Conservation (phyloP, 2,329 filamentous ascomycete genomes). For the Fusarium graminum region DNA sequence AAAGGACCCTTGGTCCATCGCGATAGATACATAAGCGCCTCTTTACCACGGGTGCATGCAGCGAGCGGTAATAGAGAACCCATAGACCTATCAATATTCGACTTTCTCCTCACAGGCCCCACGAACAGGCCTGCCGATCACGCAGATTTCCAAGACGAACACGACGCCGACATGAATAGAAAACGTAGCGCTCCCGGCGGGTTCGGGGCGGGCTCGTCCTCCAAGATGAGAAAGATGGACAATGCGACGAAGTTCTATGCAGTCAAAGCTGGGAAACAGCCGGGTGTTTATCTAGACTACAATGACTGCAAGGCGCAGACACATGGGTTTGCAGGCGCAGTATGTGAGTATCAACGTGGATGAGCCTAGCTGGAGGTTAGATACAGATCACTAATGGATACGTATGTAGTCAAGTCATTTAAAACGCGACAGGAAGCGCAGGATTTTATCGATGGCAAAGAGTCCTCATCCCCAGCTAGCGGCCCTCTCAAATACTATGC, state of each 20-base stretch:
- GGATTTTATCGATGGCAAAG: slow-evolving; percentile 59
- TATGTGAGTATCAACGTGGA: slow-evolving; percentile 68
- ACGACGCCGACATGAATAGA: slow-evolving; percentile 48
- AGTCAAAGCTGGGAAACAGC: slow-evolving; percentile 67
- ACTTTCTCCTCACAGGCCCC: slow-evolving; percentile 37
- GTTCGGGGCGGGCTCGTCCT: slow-evolving; percentile 32
- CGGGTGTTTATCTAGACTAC: slow-evolving; percentile 74
- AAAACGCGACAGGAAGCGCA: slow-evolving; percentile 79
- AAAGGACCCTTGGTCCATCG: slow-evolving; percentile 7
- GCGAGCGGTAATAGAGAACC: slow-evolving; percentile 19
- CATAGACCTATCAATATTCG: slow-evolving; percentile 44
- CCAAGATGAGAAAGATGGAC: slow-evolving; percentile 65
- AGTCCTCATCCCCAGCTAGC: slow-evolving; percentile 13
- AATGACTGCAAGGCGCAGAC: slow-evolving; percentile 72
- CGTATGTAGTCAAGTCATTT: slow-evolving; percentile 81
- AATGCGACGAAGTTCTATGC: slow-evolving; percentile 71
- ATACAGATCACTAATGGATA: slow-evolving; percentile 22
- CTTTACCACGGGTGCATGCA: slow-evolving; percentile 39
- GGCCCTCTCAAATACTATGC: slow-evolving; percentile 68
- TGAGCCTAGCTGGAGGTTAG: background rate
- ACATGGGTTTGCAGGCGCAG: slow-evolving; percentile 71
- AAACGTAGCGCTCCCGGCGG: slow-evolving; percentile 49
- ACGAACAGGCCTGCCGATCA: slow-evolving; percentile 13
- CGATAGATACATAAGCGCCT: slow-evolving; percentile 24
- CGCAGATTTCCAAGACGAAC: slow-evolving; percentile 10